Conservation (phyloP, 176 grass and related monocot genomes). For the Canna indica region DNA sequence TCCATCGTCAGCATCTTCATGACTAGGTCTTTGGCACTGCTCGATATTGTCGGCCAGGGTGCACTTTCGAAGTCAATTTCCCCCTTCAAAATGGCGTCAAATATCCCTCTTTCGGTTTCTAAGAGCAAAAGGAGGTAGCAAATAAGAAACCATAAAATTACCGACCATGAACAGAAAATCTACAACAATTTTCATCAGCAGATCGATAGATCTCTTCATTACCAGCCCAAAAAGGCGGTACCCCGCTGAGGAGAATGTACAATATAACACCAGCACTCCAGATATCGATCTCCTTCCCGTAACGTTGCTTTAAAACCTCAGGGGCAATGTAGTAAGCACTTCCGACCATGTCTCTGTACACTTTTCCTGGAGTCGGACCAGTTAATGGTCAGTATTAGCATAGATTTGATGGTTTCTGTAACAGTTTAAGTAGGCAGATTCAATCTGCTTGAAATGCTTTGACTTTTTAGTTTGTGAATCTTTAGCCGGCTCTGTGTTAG, state of each 20-base stretch:
- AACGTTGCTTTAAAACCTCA: slow-evolving; percentile 4
- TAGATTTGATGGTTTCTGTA: neutral
- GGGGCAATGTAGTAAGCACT: slow-evolving; percentile 17
- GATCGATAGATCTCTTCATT: neutral
- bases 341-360: slow-evolving; percentile 15
- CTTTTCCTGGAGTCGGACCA: slow-evolving; percentile 7
- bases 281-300: slow-evolving; percentile 7
- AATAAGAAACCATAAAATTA: neutral
- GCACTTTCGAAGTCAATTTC: slow-evolving; percentile 85
- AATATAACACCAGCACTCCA: slow-evolving; percentile 20
- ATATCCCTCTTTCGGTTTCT: slow-evolving; percentile 99
- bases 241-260: slow-evolving; percentile 13
- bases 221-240: slow-evolving; percentile 17
- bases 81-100: slow-evolving; percentile 66
- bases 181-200: neutral
- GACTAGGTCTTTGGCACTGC: slow-evolving; percentile 81
- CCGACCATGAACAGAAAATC: neutral
- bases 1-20: slow-evolving; percentile 85
- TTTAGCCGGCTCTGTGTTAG: no score
- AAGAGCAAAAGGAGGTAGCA: slow-evolving; percentile 27
- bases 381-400: neutral
- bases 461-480: no score
- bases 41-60: slow-evolving; percentile 86
- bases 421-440: neutral
- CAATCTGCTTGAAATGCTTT: neutral